phyloP scores from a whole-genome alignment of 2,329 filamentous ascomycete species.

The Myriosclerotinia scirpicola region DNA sequence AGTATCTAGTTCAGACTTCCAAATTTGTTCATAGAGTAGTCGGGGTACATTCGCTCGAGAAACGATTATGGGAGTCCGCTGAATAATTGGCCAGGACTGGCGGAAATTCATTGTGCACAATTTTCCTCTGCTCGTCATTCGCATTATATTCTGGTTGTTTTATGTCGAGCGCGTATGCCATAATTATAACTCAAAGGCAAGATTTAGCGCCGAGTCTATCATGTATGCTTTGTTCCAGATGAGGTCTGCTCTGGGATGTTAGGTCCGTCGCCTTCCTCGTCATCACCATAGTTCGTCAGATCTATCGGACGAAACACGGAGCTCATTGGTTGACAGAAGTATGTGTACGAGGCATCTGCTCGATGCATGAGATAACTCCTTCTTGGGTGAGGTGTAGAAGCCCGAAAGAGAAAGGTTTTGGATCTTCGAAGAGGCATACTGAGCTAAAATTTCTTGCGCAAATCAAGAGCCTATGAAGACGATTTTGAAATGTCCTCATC shows the following conservation, averaged over 20 bases:
- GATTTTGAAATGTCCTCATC: no score
- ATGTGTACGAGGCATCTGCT: not conserved
- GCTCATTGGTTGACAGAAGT: not conserved
- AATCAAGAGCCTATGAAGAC: no score
- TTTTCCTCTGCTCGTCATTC: slow-evolving; percentile 80
- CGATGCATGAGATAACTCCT: not conserved
- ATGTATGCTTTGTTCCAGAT: slow-evolving; percentile 32
- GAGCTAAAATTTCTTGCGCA: no score
- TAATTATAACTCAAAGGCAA: slow-evolving; percentile 28
- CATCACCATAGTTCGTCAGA: slow-evolving; percentile 13
- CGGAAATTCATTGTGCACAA: slow-evolving; percentile 66
- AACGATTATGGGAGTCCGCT: slow-evolving; percentile 69
- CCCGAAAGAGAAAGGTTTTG: no score
- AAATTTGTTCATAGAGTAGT: slow-evolving; percentile 57
- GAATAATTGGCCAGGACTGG: slow-evolving; percentile 59
- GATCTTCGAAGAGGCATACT: no score
- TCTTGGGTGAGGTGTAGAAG: no score
- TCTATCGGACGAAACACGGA: slow-evolving; percentile 20
- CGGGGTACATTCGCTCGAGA: slow-evolving; percentile 68
- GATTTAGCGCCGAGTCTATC: slow-evolving; percentile 32
- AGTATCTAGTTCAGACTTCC: not conserved
- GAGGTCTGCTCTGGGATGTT: slow-evolving; percentile 36
- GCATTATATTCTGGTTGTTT: slow-evolving; percentile 78
- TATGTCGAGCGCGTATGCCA: slow-evolving; percentile 63
- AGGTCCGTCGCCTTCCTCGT: slow-evolving; percentile 40